Evolutionary conservation across 371 early-diverging fungal species (phyloP), one percentile per base, ranked within the genome.

Genomic region (Amoeboaphelidium occidentale): DNA sequence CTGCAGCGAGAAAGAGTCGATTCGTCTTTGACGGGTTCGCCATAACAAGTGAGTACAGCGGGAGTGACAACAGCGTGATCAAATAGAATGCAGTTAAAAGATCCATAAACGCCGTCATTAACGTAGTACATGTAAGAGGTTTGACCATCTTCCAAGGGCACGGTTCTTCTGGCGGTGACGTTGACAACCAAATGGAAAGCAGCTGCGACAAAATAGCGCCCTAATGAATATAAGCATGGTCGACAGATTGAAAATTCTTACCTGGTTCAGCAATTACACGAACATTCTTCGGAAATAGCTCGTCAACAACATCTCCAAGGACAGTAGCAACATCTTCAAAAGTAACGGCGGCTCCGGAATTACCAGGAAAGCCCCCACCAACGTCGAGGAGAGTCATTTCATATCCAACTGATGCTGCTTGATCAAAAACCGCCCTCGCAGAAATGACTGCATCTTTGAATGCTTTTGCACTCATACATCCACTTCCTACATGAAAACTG

Each of bases 221-320:
- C n/a, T n/a, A n/a, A n/a, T n/a, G n/a, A n/a, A n/a, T n/a, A n/a
- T n/a, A n/a, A n/a, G n/a, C n/a, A n/a, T n/a, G n/a, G n/a, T n/a
- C n/a, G n/a, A n/a, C n/a, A n/a, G n/a, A n/a, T n/a, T n/a, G n/a
- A n/a, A n/a, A n/a, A n/a, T n/a, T n/a, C n/a, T n/a, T 32, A 28
- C 97, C 97, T 50, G 97, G 97, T 64, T 96, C 97, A 49, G 91
- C 84, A 68, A 96, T 92, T 47, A 96, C 75, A 46, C 84, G 81
- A 41, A 93, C 67, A 28, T 65, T 63, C 43, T 76, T 68, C 2
- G 81, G 81, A 58, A 96, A 90, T 53, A 74, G 55, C 14, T 61
- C 54, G 54, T 84, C 84, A 23, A 96, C 69, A 28, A 79, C 76
- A 24, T 78, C 73, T 45, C 77, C 69, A 28, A 93, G 68, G 41